These are phyloP conservation scores for Lactarius sp. DNA, from an alignment of 768 basidiomycete species.

Conservation along the genomic window DNA sequence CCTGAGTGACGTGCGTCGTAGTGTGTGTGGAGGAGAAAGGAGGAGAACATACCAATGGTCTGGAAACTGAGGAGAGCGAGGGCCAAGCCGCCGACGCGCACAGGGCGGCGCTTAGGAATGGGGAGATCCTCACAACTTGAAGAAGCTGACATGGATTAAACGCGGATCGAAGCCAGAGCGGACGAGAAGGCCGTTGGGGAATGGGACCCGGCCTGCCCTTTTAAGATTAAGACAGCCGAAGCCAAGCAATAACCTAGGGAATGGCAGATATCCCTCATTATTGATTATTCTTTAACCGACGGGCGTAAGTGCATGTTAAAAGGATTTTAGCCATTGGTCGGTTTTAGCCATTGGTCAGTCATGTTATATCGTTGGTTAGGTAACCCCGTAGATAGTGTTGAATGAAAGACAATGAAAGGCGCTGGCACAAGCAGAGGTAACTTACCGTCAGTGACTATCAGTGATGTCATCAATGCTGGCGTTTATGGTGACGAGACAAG, in stretches of 20 bases:
- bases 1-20: slow-evolving; percentile 27
- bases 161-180: background rate
- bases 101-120: background rate
- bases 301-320: background rate
- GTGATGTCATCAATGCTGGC: background rate
- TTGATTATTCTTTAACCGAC: background rate
- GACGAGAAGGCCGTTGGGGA: background rate
- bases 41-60: slow-evolving; percentile 28
- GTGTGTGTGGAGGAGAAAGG: background rate
- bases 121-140: background rate
- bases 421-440: no score
- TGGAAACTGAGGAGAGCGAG: slow-evolving; percentile 33
- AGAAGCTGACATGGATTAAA: background rate
- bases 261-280: background rate
- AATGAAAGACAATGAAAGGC: no score
- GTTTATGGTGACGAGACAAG: background rate
- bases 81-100: slow-evolving; percentile 18
- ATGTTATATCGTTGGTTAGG: no score
- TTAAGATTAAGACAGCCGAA: background rate
- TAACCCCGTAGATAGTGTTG: no score
- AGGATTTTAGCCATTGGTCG: background rate
- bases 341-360: no score
- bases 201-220: background rate
- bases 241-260: background rate
- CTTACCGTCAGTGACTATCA: background rate